Evolutionary conservation across 2,329 filamentous ascomycete species (phyloP).

Genomic region (Lecanicillium sp.): DNA sequence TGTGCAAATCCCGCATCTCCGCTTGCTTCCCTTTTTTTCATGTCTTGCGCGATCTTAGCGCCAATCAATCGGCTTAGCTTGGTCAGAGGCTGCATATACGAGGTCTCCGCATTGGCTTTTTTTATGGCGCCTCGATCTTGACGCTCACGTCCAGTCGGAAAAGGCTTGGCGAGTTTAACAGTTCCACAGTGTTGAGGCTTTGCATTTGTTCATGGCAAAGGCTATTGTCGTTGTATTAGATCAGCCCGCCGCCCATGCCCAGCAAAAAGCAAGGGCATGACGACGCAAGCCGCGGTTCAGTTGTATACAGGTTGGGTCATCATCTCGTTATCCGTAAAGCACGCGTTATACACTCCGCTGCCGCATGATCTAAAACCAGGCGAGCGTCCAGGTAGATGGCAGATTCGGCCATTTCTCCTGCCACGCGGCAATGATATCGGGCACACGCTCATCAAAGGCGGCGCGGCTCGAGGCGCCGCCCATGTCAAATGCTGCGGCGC

Average conservation of each 20-base stretch:
- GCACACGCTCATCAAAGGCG: slow-evolving; percentile 88
- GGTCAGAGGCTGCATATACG: slow-evolving; percentile 17
- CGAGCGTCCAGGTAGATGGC: slow-evolving; percentile 88
- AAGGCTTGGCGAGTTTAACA: slow-evolving; percentile 1
- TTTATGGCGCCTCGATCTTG: slow-evolving; percentile 7
- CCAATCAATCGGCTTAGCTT: neutral
- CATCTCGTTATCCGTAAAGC: slow-evolving; percentile 5
- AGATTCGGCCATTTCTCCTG: slow-evolving; percentile 91
- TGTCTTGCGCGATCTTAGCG: neutral
- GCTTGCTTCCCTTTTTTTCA: neutral
- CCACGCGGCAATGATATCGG: slow-evolving; percentile 86
- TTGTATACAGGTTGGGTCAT: neutral
- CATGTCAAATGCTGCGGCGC: slow-evolving; percentile 60
- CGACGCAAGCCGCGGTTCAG: no score
- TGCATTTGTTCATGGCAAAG: neutral
- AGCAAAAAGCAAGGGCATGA: no score
- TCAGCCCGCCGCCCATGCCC: no score
- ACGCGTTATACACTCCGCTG: no score
- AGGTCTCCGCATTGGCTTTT: slow-evolving; percentile 11
- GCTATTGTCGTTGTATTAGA: neutral
- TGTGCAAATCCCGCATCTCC: no score
- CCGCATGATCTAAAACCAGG: slow-evolving; percentile 70
- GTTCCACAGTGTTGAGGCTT: no score
- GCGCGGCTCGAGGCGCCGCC: slow-evolving; percentile 60
- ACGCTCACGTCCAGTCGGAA: neutral